Evolutionary conservation across 2,329 filamentous ascomycete species (phyloP).

Genomic region (Periconia sp.): DNA sequence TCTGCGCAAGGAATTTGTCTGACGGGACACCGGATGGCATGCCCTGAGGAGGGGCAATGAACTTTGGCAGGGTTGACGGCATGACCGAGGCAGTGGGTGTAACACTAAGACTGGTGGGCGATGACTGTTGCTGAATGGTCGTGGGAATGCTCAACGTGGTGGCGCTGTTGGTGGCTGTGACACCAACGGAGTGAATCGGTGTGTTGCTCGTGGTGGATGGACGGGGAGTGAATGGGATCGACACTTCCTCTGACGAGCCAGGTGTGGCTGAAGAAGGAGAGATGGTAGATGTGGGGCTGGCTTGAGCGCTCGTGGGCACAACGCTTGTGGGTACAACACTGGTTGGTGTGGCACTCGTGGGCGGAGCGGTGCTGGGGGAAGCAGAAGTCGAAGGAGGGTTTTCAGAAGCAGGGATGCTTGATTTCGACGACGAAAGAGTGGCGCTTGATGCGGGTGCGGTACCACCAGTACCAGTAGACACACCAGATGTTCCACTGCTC

Average conservation of each 20-base stretch:
- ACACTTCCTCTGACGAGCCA: constrained; percentile 8
- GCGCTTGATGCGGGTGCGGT: constrained; percentile 9
- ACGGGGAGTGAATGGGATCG: constrained; percentile 18
- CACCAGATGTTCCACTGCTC: constrained; percentile 8
- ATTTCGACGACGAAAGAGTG: not conserved
- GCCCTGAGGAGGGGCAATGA: constrained; percentile 71
- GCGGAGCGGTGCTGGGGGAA: not conserved
- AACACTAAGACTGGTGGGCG: constrained; percentile 45
- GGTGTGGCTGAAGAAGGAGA: constrained; percentile 7
- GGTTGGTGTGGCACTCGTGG: constrained; percentile 12
- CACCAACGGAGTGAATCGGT: constrained; percentile 44
- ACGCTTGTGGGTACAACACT: constrained; percentile 4
- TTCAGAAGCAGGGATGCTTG: not conserved
- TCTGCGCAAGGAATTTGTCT: constrained; percentile 73
- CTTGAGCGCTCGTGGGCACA: not conserved
- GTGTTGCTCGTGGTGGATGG: constrained; percentile 18
- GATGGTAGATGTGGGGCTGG: not conserved
- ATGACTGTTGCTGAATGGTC: constrained; percentile 62
- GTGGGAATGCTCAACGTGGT: constrained; percentile 58
- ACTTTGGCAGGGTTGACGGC: constrained; percentile 69
- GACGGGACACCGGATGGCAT: constrained; percentile 56
- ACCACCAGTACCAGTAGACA: constrained; percentile 7
- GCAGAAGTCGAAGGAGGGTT: not conserved
- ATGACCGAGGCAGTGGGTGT: constrained; percentile 51
- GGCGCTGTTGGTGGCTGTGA: constrained; percentile 50